These are phyloP conservation scores for Hamamelis virginiana DNA, from an alignment of 164 flowering plant genomes.

Conservation along the genomic window DNA sequence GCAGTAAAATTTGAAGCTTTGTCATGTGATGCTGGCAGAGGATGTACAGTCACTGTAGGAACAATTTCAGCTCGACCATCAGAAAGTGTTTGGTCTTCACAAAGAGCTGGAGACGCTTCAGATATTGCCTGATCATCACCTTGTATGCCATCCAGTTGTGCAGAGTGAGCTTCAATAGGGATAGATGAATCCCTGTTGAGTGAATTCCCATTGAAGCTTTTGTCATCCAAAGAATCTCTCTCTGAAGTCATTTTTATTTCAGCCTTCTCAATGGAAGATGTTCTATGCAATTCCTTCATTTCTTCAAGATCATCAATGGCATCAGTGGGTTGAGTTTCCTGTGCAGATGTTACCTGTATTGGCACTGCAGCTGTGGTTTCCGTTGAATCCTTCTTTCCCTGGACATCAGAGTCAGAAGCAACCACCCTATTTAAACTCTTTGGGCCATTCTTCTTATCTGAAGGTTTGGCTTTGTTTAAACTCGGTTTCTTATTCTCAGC, in stretches of 20 bases:
- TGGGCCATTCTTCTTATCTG: conserved; percentile 22
- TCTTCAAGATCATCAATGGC: conserved; percentile 26
- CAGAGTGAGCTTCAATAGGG: conserved; percentile 10
- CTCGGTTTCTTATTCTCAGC: conserved; percentile 33
- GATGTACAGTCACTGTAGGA: conserved; percentile 22
- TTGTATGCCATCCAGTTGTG: conserved; percentile 14
- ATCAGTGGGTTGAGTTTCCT: conserved; percentile 16
- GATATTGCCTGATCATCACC: conserved; percentile 16
- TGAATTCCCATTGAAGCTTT: conserved; percentile 11
- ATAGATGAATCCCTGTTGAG: conserved; percentile 2
- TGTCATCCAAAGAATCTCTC: conserved; percentile 19
- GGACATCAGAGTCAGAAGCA: conserved; percentile 16
- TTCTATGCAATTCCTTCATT: conserved; percentile 34
- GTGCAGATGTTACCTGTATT: conserved; percentile 11
- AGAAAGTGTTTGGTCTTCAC: conserved; percentile 19
- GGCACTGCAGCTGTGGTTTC: conserved; percentile 10
- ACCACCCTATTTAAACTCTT: conserved; percentile 6
- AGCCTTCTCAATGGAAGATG: conserved; percentile 30
- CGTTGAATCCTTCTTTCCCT: conserved; percentile 15
- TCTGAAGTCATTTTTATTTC: conserved; percentile 18
- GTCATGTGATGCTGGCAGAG: conserved; percentile 19
- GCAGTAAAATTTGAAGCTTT: conserved; percentile 20
- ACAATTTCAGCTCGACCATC: conserved; percentile 7
- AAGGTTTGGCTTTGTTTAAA: conserved; percentile 26
- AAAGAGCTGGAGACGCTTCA: conserved; percentile 13